Evolutionary conservation across 805 yeast species (phyloP).

Genomic region (Lachancea thermotolerans): DNA sequence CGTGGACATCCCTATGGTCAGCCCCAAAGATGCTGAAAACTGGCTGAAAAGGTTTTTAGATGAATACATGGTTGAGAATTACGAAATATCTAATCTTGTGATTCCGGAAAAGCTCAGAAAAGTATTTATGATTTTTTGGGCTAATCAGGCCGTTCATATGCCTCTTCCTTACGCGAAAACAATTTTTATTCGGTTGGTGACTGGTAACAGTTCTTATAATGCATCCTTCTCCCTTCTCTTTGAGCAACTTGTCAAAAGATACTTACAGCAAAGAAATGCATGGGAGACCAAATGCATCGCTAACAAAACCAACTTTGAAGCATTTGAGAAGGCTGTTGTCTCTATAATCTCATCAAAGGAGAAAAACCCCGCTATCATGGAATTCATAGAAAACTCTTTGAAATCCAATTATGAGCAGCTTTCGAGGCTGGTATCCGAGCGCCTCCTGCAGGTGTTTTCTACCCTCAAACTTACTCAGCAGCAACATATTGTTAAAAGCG

Average conservation of each 20-base stretch:
- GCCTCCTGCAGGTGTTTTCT: slow-evolving; percentile 50
- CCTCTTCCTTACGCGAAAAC: slow-evolving; percentile 52
- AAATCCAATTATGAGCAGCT: slow-evolving; percentile 38
- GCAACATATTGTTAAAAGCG: slow-evolving; percentile 47
- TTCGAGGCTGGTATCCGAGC: slow-evolving; percentile 43
- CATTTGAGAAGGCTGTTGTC: slow-evolving; percentile 53
- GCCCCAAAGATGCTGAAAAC: slow-evolving; percentile 56
- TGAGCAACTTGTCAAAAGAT: slow-evolving; percentile 39
- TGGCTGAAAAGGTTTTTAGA: slow-evolving; percentile 38
- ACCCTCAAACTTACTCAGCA: slow-evolving; percentile 52
- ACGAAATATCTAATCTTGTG: slow-evolving; percentile 39
- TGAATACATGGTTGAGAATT: slow-evolving; percentile 45
- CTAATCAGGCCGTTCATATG: slow-evolving; percentile 54
- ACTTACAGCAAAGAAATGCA: slow-evolving; percentile 39
- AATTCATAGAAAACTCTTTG: slow-evolving; percentile 52
- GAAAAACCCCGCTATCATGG: slow-evolving; percentile 47
- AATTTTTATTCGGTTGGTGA: slow-evolving; percentile 41
- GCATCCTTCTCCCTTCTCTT: slow-evolving; percentile 43
- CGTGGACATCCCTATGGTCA: slow-evolving; percentile 43
- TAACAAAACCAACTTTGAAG: slow-evolving; percentile 44
- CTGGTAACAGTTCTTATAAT: slow-evolving; percentile 24
- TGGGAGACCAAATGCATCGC: slow-evolving; percentile 40
- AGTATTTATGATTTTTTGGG: slow-evolving; percentile 54
- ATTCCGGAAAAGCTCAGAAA: slow-evolving; percentile 51
- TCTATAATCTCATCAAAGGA: slow-evolving; percentile 59